Evolutionary conservation across 1,284 basidiomycete species (phyloP).

Genomic region (Melampsora occidentalis): DNA sequence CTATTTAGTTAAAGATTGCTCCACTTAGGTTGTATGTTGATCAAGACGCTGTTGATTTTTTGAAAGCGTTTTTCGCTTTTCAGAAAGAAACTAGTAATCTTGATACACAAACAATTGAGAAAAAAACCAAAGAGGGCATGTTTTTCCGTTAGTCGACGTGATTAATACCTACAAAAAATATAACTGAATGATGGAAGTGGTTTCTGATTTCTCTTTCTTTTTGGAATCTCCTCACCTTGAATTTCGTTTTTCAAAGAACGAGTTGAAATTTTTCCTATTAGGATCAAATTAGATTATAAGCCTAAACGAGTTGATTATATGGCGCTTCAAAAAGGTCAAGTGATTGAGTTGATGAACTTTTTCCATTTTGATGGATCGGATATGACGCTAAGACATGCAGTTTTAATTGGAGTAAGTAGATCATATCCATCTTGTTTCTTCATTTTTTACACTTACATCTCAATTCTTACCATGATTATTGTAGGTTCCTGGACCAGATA

Average conservation of each 20-base stretch:
- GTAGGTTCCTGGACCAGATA: slow-evolving; percentile 72
- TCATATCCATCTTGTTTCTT: not conserved
- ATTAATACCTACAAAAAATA: too few species aligned
- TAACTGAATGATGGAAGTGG: not conserved
- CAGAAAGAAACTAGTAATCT: slow-evolving; percentile 62
- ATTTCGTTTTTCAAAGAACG: slow-evolving; percentile 61
- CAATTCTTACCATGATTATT: not conserved
- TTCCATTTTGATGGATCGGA: slow-evolving; percentile 99
- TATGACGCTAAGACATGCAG: slow-evolving; percentile 92
- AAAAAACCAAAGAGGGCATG: slow-evolving; percentile 1
- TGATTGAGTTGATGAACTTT: slow-evolving; percentile 98
- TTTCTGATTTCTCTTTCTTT: not conserved
- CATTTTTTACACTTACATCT: too few species aligned
- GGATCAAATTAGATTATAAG: slow-evolving; percentile 88
- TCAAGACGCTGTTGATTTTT: slow-evolving; percentile 95
- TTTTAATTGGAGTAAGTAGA: slow-evolving; percentile 64
- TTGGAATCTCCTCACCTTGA: not conserved
- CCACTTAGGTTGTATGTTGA: slow-evolving; percentile 91
- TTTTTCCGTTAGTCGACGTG: slow-evolving; percentile 38
- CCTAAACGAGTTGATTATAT: slow-evolving; percentile 92
- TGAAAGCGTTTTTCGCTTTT: slow-evolving; percentile 94
- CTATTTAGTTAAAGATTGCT: slow-evolving; percentile 66
- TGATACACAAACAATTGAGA: slow-evolving; percentile 50
- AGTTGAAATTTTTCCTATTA: slow-evolving; percentile 78
- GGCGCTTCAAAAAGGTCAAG: slow-evolving; percentile 83